Conservation (phyloP, 1,284 basidiomycete genomes). For the Fomitopsis schrenkii region DNA sequence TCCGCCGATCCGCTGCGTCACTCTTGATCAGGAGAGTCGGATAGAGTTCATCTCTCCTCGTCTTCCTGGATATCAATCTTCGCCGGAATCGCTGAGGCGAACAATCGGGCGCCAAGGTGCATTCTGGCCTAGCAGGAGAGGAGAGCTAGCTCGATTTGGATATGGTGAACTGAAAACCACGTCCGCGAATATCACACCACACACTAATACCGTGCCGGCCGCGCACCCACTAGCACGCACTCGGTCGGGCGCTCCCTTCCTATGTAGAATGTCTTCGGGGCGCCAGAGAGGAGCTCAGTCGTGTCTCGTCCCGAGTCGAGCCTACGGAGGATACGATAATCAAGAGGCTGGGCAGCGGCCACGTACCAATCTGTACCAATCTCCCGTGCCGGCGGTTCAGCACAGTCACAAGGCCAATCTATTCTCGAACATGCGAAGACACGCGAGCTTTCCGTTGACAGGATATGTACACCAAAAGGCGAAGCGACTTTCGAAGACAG, state of each 20-base stretch:
- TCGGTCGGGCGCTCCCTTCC: not conserved
- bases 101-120: not conserved
- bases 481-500: constrained; percentile 5
- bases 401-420: not conserved
- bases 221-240: not conserved
- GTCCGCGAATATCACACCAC: not conserved
- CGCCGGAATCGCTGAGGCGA: constrained; percentile 8
- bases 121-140: not conserved
- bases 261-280: not conserved
- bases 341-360: not conserved
- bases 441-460: constrained; percentile 5
- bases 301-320: not conserved
- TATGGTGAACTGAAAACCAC: not conserved
- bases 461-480: constrained; percentile 9
- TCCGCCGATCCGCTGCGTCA: constrained; percentile 11
- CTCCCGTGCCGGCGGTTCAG: constrained; percentile 2
- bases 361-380: not conserved
- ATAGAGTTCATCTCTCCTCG: constrained; percentile 4
- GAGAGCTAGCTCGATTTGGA: constrained; percentile 8
- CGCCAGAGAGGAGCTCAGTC: not conserved
- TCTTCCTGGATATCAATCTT: constrained; percentile 10
- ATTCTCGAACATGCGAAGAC: constrained; percentile 5
- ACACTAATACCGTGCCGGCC: constrained; percentile 3
- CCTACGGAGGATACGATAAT: not conserved
- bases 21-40: constrained; percentile 2